Evolutionary conservation across 2,329 filamentous ascomycete species (phyloP), one percentile per base, ranked within the genome.

Genomic region (Alternaria rosae): DNA sequence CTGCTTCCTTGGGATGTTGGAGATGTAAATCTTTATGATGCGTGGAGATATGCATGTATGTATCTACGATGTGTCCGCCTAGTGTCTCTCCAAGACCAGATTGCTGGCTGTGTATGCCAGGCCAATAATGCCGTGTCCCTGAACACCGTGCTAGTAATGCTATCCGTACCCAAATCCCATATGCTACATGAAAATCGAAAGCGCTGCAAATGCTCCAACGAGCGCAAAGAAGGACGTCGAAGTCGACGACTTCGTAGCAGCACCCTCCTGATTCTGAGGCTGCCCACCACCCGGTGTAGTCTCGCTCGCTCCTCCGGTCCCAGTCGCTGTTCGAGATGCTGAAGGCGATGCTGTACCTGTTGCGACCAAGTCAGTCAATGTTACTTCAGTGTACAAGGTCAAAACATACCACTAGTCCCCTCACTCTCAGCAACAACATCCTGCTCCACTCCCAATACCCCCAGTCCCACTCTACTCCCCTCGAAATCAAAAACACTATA

Each of bases 401-500:
- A 44, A 61, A 56, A 63, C 45, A 20, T 57, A 38, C 65, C 57
- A 43, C 28, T 54, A 35, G 51, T 11, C 4, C 26, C 13, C 56
- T 52, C 17, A 42, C n/a, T 26, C 61, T 62, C 41, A 38, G 56
- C 23, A 6, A 10, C 52, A 17, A 21, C 47, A 8, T 26, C 59
- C 25, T 48, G 48, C 60, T 32, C 57, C 6, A 43, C 63, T n/a
- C 56, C 54, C 67, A 75, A 74, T 13, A 72, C 69, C 0, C 78
- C 79, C 43, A 81, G 73, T 5, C 90, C 91, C 66, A 93, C 87
- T 54, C 85, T 86, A 44, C 78, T 80, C 66, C 88, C 74, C 65
- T 94, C 92, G 55, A 87, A 87, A 76, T 97, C 93, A 76, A 96
- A 97, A 23, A 95, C 89, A 2, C 88, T 84, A 75, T 97, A 97